Conservation (phyloP, 1,139 yeast genomes). For the Suhomyces terraborum region DNA sequence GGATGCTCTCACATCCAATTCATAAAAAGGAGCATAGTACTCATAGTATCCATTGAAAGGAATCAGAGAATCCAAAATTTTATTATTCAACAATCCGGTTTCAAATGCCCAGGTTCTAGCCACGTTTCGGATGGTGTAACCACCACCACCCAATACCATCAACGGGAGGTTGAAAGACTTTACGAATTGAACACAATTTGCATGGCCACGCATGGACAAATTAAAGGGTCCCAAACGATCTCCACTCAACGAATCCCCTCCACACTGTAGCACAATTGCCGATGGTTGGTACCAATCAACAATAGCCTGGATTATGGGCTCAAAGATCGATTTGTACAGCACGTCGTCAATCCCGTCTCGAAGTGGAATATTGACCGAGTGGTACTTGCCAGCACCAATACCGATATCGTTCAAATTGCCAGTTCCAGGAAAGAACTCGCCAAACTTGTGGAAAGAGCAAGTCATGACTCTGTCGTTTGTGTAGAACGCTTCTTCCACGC, state of each 20-base stretch:
- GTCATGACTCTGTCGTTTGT: conserved; percentile 97
- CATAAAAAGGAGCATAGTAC: conserved; percentile 94
- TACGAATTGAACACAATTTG: conserved; percentile 89
- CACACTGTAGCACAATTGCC: conserved; percentile 90
- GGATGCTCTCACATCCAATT: conserved; percentile 88
- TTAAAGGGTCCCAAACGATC: conserved; percentile 93
- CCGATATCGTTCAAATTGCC: conserved; percentile 90
- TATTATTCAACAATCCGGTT: conserved; percentile 83
- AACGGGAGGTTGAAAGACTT: conserved; percentile 86
- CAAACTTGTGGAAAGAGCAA: conserved; percentile 94
- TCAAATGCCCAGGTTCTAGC: conserved; percentile 96
- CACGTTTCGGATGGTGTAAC: conserved; percentile 95
- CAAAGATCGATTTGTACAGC: conserved; percentile 82
- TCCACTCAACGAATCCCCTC: conserved; percentile 91
- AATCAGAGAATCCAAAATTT: conserved; percentile 72
- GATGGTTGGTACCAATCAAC: conserved; percentile 95
- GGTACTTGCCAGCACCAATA: conserved; percentile 84
- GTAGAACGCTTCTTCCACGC: conserved; percentile 97
- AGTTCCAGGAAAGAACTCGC: conserved; percentile 96
- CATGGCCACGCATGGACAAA: conserved; percentile 90
- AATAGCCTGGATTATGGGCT: conserved; percentile 77
- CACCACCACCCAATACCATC: conserved; percentile 96
- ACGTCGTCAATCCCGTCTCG: conserved; percentile 93
- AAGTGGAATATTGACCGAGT: conserved; percentile 84
- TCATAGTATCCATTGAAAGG: conserved; percentile 97